phyloP scores from a whole-genome alignment of 768 basidiomycete species.

The Kwoniella sp. region DNA sequence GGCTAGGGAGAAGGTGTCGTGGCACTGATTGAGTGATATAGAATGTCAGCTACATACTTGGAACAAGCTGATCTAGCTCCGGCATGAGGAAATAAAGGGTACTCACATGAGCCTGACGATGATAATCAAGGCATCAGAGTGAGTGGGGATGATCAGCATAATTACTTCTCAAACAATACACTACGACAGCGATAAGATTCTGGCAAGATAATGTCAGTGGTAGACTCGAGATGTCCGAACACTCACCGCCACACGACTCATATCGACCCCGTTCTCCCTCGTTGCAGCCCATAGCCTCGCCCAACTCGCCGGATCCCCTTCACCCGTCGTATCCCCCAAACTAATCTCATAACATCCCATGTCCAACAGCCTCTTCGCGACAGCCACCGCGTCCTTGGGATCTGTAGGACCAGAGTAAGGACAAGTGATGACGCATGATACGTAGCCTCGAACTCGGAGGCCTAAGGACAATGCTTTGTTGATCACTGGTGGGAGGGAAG shows the following conservation, averaged over 20 bases:
- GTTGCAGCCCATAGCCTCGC: conserved; percentile 71
- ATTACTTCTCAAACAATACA: too few relatives aligned
- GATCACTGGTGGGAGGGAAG: conserved; percentile 66
- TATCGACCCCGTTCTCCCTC: conserved; percentile 62
- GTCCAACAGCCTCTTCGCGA: conserved; percentile 70
- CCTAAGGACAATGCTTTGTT: conserved; percentile 66
- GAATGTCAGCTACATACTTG: background rate
- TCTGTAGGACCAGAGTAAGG: conserved; percentile 82
- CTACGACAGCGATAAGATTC: too few relatives aligned
- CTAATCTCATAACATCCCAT: conserved; percentile 92
- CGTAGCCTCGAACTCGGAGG: conserved; percentile 70
- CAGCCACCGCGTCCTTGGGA: conserved; percentile 65
- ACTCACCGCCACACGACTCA: conserved; percentile 71
- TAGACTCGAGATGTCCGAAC: too few relatives aligned
- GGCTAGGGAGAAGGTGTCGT: conserved; percentile 49
- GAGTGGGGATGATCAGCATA: too few relatives aligned
- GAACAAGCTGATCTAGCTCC: too few relatives aligned
- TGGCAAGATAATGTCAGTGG: too few relatives aligned
- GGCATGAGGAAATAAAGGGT: too few relatives aligned
- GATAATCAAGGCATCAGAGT: too few relatives aligned
- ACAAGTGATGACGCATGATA: conserved; percentile 74
- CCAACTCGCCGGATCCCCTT: conserved; percentile 73
- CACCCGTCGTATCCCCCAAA: conserved; percentile 88
- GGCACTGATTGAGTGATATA: conserved; percentile 27
- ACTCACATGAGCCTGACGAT: conserved; percentile 63